phyloP scores from a whole-genome alignment of 306 rosid genomes.

The Quercus alba region DNA sequence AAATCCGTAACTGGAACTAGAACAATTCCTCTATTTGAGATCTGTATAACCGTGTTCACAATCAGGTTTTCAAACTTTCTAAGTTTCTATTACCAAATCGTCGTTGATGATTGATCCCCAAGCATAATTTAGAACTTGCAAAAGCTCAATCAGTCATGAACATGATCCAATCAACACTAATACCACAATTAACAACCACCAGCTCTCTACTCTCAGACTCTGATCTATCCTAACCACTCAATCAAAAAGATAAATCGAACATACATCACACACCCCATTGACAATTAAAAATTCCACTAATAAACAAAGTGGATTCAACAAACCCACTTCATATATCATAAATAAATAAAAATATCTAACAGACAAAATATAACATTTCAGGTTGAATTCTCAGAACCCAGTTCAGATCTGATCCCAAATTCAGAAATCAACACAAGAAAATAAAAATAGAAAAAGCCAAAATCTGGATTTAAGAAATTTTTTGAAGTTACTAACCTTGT shows the following conservation, averaged over 20 bases:
- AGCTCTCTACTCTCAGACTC: not conserved
- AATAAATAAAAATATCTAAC: not conserved
- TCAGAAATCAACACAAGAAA: not conserved
- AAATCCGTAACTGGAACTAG: not conserved
- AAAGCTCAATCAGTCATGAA: not conserved
- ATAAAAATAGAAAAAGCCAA: not conserved
- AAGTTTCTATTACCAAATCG: slow-evolving; percentile 3
- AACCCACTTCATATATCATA: slow-evolving; percentile 15
- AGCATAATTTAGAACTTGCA: not conserved
- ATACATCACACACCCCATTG: not conserved
- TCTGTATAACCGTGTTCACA: not conserved
- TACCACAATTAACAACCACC: not conserved
- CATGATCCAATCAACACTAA: not conserved
- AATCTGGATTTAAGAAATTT: not conserved
- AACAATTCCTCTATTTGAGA: not conserved
- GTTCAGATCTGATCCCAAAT: not conserved
- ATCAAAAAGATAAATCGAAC: not conserved
- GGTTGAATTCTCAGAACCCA: not conserved
- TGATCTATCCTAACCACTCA: not conserved
- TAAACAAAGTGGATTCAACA: slow-evolving; percentile 13
- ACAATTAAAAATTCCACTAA: slow-evolving; percentile 10
- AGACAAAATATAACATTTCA: not conserved
- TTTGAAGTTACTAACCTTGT: slow-evolving; percentile 43
- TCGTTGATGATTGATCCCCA: slow-evolving; percentile 8
- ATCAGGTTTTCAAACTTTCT: not conserved